Base-by-base conservation (phyloP, 306 rosid species). In the Quercus suber region DNA sequence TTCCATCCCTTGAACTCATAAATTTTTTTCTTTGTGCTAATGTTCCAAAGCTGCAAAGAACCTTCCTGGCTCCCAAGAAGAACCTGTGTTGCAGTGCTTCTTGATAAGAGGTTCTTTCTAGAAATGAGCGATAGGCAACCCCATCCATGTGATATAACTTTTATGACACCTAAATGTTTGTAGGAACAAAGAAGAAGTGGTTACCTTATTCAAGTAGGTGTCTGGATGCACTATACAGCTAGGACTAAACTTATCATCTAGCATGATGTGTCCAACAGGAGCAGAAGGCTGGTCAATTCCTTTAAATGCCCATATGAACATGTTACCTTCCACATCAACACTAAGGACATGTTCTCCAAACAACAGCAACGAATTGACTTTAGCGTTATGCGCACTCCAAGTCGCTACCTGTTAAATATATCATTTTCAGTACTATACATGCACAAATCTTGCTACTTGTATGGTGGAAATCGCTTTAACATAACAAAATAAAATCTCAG, bases 1-100 rank as follows among this genome's bases (percentile, higher is more conserved):
- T 87, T 83, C 99, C 99, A 95, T 72, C 99, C 98, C 82, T 88
- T 92, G 76, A 95, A 95, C 81, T 95, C 98, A 51, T 76, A 95
- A 41, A 95, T 83, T 56, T 81, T 89, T 84, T 91, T 95, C 92
- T 85, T 84, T 18, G 98, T 86, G 84, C 92, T 95, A 69, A 95
- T 81, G 81, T 95, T 95, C 99, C 99, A 95, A 87, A 92, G 97
- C 84, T 95, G 96, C 79, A 95, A 78, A 73, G 90, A 57, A 64
- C 99, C 99, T 85, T 91, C 90, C 69, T 91, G 92, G 69, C 95
- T 91, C 86, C 97, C 98, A 87, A 95, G 79, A 77, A 95, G 84
- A 73, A 92, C 89, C 98, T 94, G 91, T 52, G 53, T 71, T 28
- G 74, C 72, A 83, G 53, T 51, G 79, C 71, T 64, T 86, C 69